Conservation (phyloP, 163 green algal species). For the Scenedesmus sp. region DNA sequence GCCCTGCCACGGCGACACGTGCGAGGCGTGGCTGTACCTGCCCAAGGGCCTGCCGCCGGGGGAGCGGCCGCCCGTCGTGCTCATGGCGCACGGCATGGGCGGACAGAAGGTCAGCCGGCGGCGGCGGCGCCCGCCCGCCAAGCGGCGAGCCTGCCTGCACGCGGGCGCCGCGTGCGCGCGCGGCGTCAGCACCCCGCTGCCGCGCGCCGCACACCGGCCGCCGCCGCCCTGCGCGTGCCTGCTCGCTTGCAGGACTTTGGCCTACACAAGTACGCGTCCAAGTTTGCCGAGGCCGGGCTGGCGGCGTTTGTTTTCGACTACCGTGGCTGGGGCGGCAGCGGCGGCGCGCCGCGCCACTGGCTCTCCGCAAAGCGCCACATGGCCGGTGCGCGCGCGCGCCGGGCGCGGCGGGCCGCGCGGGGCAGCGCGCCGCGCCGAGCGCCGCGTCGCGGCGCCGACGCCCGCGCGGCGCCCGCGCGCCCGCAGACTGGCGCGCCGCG, state of each 20-base stretch:
- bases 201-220: not conserved
- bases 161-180: not conserved
- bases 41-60: constrained; percentile 3
- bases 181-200: not conserved
- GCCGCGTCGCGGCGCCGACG: too few relatives aligned
- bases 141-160: not conserved
- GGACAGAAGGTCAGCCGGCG: constrained; percentile 26
- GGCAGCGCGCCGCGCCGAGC: too few relatives aligned
- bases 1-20: constrained; percentile 3
- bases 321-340: constrained; percentile 50
- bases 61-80: constrained; percentile 19
- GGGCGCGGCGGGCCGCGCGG: too few relatives aligned
- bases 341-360: constrained; percentile 49
- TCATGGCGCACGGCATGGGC: constrained; percentile 46
- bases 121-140: too few relatives aligned
- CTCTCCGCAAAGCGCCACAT: constrained; percentile 45
- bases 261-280: constrained; percentile 35
- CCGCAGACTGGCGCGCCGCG: constrained; percentile 37
- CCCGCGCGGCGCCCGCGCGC: too few relatives aligned
- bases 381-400: too few relatives aligned
- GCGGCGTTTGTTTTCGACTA: constrained; percentile 48
- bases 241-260: constrained; percentile 34
- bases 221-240: not conserved
- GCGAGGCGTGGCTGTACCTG: constrained; percentile 42
- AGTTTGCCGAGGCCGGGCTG: constrained; percentile 24